Evolutionary conservation across 164 flowering plant genomes (phyloP).

Genomic region (Sedum album): DNA sequence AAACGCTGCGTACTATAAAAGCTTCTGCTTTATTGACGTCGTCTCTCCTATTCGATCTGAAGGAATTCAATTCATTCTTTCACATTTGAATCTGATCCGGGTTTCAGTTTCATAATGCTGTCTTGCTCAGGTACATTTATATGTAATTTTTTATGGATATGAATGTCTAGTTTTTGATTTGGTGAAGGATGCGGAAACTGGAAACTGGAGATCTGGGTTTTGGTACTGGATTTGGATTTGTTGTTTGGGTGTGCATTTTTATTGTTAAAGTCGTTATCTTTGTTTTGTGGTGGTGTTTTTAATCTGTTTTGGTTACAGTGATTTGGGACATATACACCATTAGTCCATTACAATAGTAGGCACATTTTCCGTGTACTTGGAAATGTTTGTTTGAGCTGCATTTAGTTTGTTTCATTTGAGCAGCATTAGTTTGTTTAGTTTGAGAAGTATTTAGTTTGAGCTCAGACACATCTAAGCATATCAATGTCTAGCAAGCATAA

Average conservation of each 20-base stretch:
- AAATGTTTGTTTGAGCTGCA: neutral
- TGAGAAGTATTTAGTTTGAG: too few relatives aligned
- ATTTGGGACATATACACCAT: too few relatives aligned
- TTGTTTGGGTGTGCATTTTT: neutral
- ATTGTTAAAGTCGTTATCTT: neutral
- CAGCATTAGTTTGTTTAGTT: too few relatives aligned
- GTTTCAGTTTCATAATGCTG: neutral
- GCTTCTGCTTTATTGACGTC: neutral
- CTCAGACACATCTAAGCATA: too few relatives aligned
- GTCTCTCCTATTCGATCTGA: neutral
- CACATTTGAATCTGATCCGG: neutral
- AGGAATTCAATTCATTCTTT: neutral
- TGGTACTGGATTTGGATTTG: neutral
- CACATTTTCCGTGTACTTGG: too few relatives aligned
- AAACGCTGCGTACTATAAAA: neutral
- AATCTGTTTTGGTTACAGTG: neutral
- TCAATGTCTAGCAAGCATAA: too few relatives aligned
- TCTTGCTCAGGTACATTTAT: neutral
- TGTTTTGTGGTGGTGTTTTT: neutral
- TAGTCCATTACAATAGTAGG: too few relatives aligned
- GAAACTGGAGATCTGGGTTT: constrained; percentile 2
- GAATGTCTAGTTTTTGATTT: neutral
- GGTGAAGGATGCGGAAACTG: neutral
- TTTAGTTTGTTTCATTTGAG: too few relatives aligned
- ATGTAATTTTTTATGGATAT: neutral